Conservation (phyloP, 106 monocot genomes). For the Dactylorhiza incarnata region DNA sequence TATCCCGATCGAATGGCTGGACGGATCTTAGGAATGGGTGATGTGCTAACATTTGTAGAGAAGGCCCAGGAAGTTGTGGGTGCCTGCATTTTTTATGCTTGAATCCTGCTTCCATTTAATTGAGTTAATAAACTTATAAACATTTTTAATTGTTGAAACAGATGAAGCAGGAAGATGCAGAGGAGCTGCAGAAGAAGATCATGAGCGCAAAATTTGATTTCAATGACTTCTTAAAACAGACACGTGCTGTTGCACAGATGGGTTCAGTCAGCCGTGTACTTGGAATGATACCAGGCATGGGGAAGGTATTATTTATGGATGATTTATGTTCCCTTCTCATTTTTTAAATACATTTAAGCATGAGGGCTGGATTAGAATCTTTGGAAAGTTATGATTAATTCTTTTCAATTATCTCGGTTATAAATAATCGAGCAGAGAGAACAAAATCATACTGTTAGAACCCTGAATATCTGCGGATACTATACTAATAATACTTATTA, state of each 20-base stretch:
- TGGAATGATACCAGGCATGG: constrained; percentile 99
- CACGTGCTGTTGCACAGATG: constrained; percentile 88
- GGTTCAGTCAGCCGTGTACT: constrained; percentile 89
- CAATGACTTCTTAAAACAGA: constrained; percentile 95
- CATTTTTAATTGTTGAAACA: constrained; percentile 14
- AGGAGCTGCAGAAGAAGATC: constrained; percentile 94
- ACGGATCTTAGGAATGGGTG: constrained; percentile 93
- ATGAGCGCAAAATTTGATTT: constrained; percentile 97
- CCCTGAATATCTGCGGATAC: no score
- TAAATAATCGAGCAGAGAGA: no score
- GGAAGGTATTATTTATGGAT: constrained; percentile 45
- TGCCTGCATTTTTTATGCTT: constrained; percentile 9
- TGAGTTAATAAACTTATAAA: background rate
- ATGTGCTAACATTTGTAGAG: constrained; percentile 96
- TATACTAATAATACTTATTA: no score
- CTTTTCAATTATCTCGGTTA: background rate
- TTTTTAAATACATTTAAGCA: background rate
- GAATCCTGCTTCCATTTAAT: constrained; percentile 1
- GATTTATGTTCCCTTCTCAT: background rate
- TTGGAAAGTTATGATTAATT: background rate
- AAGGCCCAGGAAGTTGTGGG: constrained; percentile 98
- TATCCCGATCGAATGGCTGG: constrained; percentile 98
- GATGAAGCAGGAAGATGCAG: constrained; percentile 96
- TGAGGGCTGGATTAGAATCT: background rate
- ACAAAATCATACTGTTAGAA: no score